A percentile compares a stretch with the other conserved stretches of the same genome.
Evolutionary conservation across 495 filamentous ascomycete genomes (phyloP).

Genomic region (Talaromyces borbonicus): DNA sequence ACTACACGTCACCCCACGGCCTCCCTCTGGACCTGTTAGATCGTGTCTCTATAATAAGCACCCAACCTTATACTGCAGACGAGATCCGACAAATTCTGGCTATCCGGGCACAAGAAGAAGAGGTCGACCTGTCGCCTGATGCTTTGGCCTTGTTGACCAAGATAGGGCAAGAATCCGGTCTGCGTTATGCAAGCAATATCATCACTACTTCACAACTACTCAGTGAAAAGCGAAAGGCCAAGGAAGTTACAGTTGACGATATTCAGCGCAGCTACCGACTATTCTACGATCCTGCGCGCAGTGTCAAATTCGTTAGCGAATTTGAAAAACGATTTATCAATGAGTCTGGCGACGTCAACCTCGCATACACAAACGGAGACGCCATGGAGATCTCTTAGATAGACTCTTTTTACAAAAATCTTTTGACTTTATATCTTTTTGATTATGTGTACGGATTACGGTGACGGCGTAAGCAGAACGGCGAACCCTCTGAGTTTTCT

Average conservation of each 20-base stretch:
- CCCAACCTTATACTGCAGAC: conserved; percentile 72
- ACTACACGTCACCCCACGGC: conserved; percentile 83
- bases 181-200: conserved; percentile 89
- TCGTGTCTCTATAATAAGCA: conserved; percentile 92
- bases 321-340: conserved; percentile 92
- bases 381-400: conserved; percentile 71
- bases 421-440: conserved; percentile 10
- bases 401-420: conserved; percentile 4
- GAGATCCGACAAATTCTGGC: conserved; percentile 85
- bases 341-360: conserved; percentile 67
- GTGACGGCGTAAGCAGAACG: conserved; percentile 7
- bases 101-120: conserved; percentile 90
- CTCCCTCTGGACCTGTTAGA: conserved; percentile 94
- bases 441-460: conserved; percentile 10
- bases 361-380: conserved; percentile 61
- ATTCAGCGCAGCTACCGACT: conserved; percentile 87
- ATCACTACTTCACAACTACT: conserved; percentile 88
- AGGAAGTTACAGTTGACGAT: conserved; percentile 74
- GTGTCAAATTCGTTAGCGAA: conserved; percentile 79
- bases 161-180: conserved; percentile 84
- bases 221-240: conserved; percentile 65
- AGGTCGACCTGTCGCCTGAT: conserved; percentile 81
- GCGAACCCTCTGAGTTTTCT: conserved; percentile 2
- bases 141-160: conserved; percentile 88
- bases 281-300: conserved; percentile 82